phyloP scores from a whole-genome alignment of 768 basidiomycete genomes.

The Trametes villosa region DNA sequence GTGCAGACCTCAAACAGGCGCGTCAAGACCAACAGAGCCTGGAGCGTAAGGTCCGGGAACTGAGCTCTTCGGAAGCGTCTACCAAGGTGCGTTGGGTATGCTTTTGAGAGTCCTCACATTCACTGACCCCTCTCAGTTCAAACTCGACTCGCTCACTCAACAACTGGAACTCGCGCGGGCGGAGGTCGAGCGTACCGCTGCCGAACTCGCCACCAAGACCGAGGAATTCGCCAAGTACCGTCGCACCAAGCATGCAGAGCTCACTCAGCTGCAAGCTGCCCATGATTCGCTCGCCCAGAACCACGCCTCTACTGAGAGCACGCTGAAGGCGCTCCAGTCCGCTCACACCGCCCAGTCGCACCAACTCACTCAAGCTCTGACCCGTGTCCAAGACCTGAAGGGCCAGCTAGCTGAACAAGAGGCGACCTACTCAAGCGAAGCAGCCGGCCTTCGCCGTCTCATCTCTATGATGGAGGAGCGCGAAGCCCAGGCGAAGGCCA shows the following conservation, averaged over 20 bases:
- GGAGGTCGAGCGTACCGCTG: conserved; percentile 72
- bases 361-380: conserved; percentile 77
- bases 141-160: conserved; percentile 80
- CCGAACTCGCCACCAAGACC: conserved; percentile 70
- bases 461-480: conserved; percentile 87
- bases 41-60: conserved; percentile 71
- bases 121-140: conserved; percentile 59
- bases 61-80: conserved; percentile 75
- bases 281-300: conserved; percentile 75
- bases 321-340: conserved; percentile 74
- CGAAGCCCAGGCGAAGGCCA: conserved; percentile 81
- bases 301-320: conserved; percentile 65
- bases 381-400: conserved; percentile 73
- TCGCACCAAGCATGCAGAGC: conserved; percentile 78
- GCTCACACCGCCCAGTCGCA: conserved; percentile 71
- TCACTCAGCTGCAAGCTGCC: conserved; percentile 73
- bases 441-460: conserved; percentile 70
- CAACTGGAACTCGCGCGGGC: conserved; percentile 78
- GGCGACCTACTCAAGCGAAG: conserved; percentile 78
- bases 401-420: conserved; percentile 86
- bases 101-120: not conserved
- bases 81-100: conserved; percentile 59
- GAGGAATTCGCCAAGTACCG: conserved; percentile 87
- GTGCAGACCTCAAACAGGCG: conserved; percentile 71
- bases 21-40: conserved; percentile 72